Evolutionary conservation across 192 early-diverging fungal species (phyloP).

Genomic region (Chytriomyces sp.): DNA sequence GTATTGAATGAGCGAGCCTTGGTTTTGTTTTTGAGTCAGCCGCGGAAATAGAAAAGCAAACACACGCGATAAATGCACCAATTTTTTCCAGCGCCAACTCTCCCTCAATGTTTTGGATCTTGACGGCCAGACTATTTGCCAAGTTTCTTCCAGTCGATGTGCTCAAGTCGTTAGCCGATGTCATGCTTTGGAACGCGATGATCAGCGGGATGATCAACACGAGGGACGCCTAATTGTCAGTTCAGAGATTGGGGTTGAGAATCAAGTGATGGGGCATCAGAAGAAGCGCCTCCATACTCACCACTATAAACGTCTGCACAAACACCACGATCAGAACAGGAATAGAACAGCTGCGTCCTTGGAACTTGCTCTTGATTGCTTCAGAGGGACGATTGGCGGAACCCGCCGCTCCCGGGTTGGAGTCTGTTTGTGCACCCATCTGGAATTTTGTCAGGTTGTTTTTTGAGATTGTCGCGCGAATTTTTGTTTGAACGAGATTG

Average conservation of each 20-base stretch:
- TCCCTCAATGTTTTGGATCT: constrained; percentile 19
- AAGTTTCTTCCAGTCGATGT: constrained; percentile 7
- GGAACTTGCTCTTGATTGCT: not conserved
- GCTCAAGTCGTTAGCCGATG: constrained; percentile 1
- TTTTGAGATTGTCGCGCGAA: no score
- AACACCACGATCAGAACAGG: constrained; percentile 12
- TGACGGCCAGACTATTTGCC: constrained; percentile 15
- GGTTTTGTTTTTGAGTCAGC: no score
- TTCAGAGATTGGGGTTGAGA: not conserved
- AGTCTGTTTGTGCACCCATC: not conserved
- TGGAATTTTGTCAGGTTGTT: no score
- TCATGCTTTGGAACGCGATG: constrained; percentile 19
- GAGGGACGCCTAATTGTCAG: not conserved
- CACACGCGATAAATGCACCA: no score
- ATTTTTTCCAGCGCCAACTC: not conserved
- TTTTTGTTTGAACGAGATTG: no score
- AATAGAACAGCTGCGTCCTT: constrained; percentile 10
- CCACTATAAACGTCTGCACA: constrained; percentile 25
- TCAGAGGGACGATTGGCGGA: not conserved
- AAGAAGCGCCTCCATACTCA: no score
- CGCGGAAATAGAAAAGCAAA: no score
- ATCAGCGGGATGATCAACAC: constrained; percentile 18
- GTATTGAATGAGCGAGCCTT: not conserved
- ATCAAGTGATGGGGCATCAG: no score
- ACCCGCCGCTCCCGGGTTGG: not conserved